phyloP scores from a whole-genome alignment of 495 filamentous ascomycete species.

The Xylaria nigripes region DNA sequence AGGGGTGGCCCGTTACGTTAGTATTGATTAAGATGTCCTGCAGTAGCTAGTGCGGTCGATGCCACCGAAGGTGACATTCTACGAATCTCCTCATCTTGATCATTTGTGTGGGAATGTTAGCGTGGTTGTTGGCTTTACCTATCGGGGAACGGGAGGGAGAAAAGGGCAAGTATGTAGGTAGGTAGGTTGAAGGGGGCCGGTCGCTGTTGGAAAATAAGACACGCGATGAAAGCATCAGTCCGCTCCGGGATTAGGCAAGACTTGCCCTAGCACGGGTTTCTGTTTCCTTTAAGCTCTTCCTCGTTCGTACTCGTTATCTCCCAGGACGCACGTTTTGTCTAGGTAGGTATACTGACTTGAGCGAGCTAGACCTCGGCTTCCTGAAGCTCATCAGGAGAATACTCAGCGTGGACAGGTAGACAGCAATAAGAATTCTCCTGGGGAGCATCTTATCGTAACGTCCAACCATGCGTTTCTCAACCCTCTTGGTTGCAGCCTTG shows the following conservation, averaged over 20 bases:
- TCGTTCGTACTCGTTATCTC: background rate
- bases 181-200: too few species aligned
- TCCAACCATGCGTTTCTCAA: constrained; percentile 23
- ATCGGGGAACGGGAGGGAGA: too few species aligned
- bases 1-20: too few species aligned
- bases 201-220: background rate
- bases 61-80: too few species aligned
- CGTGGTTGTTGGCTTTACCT: too few species aligned
- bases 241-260: background rate
- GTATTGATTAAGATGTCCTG: too few species aligned
- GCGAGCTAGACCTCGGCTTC: too few species aligned
- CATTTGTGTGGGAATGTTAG: too few species aligned
- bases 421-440: constrained; percentile 9
- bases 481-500: constrained; percentile 21
- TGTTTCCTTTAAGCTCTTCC: background rate
- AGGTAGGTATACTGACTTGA: background rate
- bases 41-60: too few species aligned
- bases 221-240: constrained; percentile 3
- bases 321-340: too few species aligned
- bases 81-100: too few species aligned
- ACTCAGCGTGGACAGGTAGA: constrained; percentile 19
- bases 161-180: too few species aligned
- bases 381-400: constrained; percentile 19
- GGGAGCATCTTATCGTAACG: constrained; percentile 4
- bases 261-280: background rate